Conservation (phyloP, 208 protist species). For the Strigomonas culicis region DNA sequence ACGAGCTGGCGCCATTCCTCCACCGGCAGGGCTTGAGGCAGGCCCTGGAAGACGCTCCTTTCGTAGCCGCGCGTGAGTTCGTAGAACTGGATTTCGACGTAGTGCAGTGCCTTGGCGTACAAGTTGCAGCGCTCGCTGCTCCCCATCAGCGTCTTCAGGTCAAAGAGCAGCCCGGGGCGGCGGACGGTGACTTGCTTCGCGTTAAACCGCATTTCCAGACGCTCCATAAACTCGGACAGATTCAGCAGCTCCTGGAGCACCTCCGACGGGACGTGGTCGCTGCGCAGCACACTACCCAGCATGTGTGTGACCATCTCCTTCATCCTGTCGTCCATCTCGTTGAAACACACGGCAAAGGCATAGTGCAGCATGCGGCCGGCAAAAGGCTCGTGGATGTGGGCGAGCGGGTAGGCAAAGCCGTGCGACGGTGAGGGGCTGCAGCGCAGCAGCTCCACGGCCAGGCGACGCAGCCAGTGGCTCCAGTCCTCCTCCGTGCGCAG, state of each 20-base stretch:
- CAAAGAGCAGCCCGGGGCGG: constrained; percentile 58
- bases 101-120: constrained; percentile 94
- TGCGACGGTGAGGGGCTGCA: constrained; percentile 77
- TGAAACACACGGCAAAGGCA: constrained; percentile 85
- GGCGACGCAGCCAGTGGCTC: constrained; percentile 75
- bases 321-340: constrained; percentile 59
- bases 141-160: constrained; percentile 86
- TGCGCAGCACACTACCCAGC: constrained; percentile 70
- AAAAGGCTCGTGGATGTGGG: constrained; percentile 84
- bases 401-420: constrained; percentile 64
- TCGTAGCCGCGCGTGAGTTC: constrained; percentile 75
- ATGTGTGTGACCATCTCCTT: constrained; percentile 45
- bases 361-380: constrained; percentile 87
- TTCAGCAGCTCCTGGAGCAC: constrained; percentile 95
- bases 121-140: constrained; percentile 93
- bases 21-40: constrained; percentile 40
- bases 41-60: constrained; percentile 58
- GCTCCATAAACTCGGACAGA: constrained; percentile 97
- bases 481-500: constrained; percentile 76
- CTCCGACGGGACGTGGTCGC: constrained; percentile 72
- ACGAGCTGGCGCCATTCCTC: constrained; percentile 67
- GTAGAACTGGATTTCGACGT: constrained; percentile 93
- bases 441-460: constrained; percentile 81
- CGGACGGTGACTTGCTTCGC: constrained; percentile 5
- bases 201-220: constrained; percentile 80